Base-by-base conservation (phyloP, 352 stramenopile genomes). In the Phytophthora pseudosyringae region DNA sequence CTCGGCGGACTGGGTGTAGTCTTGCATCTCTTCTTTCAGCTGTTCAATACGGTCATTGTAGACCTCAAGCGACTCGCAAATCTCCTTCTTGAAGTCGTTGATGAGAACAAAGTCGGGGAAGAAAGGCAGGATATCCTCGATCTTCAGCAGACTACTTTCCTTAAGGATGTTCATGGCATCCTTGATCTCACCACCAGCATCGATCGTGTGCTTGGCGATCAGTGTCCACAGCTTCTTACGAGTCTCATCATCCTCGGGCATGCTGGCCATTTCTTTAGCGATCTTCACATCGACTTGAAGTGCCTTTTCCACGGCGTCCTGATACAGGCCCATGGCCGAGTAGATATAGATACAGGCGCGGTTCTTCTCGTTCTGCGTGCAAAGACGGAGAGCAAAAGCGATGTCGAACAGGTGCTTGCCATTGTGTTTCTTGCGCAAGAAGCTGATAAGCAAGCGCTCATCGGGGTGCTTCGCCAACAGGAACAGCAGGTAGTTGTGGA, bases 31-130 rank as follows among this genome's bases (percentile, higher is more conserved):
- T 51, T 88, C 85, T 57, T 97, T 97, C 15, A 98, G 75, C 58
- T 94, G 78, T 46, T 98, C 88, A 60, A 98, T 98, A 51, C 86
- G 86, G 59, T 95, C 83, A 67, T 95, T 96, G 74, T 97, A 97
- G 5, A 93, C 73, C 56, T 98, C 88, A 4, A 98, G 78, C 18
- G 88, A 96, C 49, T 96, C 84, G 56, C 91, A 98, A 67, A 98
- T 98, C 66, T 98, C 90, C 64, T 96, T 96, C 75, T 98, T 98
- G 71, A 98, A 98, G 50, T 96, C 86, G 67, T 98, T 97, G 61
- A 98, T 98, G 43, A 97, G 87, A 21, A 97, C 91, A 72, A 98
- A 98, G 59, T 98, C 94, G 4, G 94, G 94, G 67, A 98, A 97
- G 67, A 97, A 98, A 13, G 93, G 91, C 46, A 98, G 61, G 26